phyloP scores from a whole-genome alignment of 129 eudicot species.

The Chrysanthemum lavandulifolium region DNA sequence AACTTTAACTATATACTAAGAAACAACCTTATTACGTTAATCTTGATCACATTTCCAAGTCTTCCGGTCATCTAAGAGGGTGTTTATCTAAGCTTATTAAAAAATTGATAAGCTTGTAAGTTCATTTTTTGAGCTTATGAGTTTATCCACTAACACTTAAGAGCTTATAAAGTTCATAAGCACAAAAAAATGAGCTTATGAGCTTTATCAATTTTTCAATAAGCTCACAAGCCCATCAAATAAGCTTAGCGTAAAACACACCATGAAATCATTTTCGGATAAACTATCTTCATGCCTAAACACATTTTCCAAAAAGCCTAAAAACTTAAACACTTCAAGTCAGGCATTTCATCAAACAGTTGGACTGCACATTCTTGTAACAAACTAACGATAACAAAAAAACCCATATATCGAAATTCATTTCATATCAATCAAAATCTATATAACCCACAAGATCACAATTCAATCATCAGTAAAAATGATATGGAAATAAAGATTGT shows the following conservation, averaged over 20 bases:
- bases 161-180: too few species aligned
- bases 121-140: too few species aligned
- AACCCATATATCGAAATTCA: background rate
- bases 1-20: background rate
- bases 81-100: too few species aligned
- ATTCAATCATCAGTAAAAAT: constrained; percentile 9
- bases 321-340: constrained; percentile 1
- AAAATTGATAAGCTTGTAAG: too few species aligned
- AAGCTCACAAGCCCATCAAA: too few species aligned
- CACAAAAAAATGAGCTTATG: background rate
- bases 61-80: background rate
- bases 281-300: constrained; percentile 2
- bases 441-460: background rate
- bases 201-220: too few species aligned
- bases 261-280: too few species aligned
- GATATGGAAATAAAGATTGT: background rate
- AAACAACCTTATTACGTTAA: background rate
- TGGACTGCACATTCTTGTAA: constrained; percentile 1
- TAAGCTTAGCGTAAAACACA: too few species aligned
- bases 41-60: background rate
- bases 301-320: background rate
- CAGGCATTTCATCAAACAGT: constrained; percentile 33
- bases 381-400: background rate
- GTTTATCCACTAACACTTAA: too few species aligned
- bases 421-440: background rate